Base-by-base conservation (phyloP, 139 green algal genomes). In the Desmodesmus armatus region DNA sequence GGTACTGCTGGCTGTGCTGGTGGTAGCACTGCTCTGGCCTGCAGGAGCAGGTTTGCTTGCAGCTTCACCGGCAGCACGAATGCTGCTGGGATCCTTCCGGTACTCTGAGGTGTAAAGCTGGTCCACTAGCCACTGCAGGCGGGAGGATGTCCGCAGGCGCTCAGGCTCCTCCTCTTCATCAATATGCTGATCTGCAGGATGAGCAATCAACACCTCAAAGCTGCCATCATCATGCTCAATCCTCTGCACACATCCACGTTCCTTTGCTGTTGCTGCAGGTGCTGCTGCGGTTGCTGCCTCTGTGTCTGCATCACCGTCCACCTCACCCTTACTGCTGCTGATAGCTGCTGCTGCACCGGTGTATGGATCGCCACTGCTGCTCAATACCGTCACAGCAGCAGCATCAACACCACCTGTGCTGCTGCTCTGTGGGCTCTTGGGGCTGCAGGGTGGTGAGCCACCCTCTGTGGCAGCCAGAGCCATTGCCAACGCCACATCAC, bases 401-500 rank as follows among this genome's bases (percentile, higher is more conserved):
- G 40, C 69, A 77, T 2, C 70, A 78, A 19, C n/a, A 63, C 41
- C 27, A 75, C 5, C 66, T 25, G 66, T 13, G 66, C 29, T 49
- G 35, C 27, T n/a, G n/a, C n/a, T n/a, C n/a, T n/a, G n/a, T n/a
- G n/a, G n/a, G n/a, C n/a, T n/a, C n/a, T n/a, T n/a, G n/a, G n/a
- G n/a, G n/a, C 66, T 31, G 35, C 66, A 3, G 35, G 2, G 31
- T 40, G 29, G 29, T 40, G 63, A 29, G 25, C 70, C 2, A 5
- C 39, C 71, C 21, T 79, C 71, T 41, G 62, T 40, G 0, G 29
- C 25, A n/a, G 78, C 78, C 31, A 77, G 33, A 3, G 62, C 62
- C 58, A 84, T 23, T 1, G 78, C 78, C 21, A 77, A 41, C 6
- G 78, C 78, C 39, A 72, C n/a, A 53, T 84, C 78, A 49, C 62